Evolutionary conservation across 768 basidiomycete species (phyloP), one percentile per base, ranked within the genome.

Genomic region (Mycena leptocephala): DNA sequence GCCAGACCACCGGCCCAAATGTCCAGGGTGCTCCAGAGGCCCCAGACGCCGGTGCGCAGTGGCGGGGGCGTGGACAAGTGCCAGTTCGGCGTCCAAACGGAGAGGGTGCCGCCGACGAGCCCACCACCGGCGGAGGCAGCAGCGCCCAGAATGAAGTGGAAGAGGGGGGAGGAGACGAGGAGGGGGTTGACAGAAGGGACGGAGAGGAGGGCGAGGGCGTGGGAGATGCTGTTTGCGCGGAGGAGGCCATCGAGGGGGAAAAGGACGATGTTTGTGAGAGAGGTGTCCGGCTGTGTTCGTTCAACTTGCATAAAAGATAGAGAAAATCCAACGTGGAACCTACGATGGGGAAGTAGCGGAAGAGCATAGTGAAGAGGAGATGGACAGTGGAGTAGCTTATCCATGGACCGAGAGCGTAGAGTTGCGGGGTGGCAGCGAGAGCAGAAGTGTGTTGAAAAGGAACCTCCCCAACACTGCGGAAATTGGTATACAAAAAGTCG

Each of bases 1-100:
- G 88, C 87, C 3, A 90, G 75, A 10, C 88, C 86, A 46, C 91
- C 91, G 69, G 86, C 89, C 91, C 90, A 91, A 0, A 91, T 80
- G 76, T 91, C 91, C 22, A 91, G 79, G 2, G 87, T 88, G 10
- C 83, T 86, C 74, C 85, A 85, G 63, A 85, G 58, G 55, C 86
- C 85, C 77, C 77, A 78, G 2, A 85, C 87, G 7, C 84, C 87
- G 14, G 82, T 82, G 28, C 86, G 84, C 16, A 92, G 83, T 28
- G 90, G 81, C 0, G 87, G 88, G 2, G 91, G 91, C 0, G 88
- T 89, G 22, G 83, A 82, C 67, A 91, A 82, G 4, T 83, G 78
- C 91, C 91, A 92, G 48, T 84, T 80, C 0, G 86, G 78, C 0
- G 85, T 84, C 88, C 87, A 90, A 3, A 87, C 82, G 2, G 83